Conservation (phyloP, 768 basidiomycete species). For the Suillus variegatus region DNA sequence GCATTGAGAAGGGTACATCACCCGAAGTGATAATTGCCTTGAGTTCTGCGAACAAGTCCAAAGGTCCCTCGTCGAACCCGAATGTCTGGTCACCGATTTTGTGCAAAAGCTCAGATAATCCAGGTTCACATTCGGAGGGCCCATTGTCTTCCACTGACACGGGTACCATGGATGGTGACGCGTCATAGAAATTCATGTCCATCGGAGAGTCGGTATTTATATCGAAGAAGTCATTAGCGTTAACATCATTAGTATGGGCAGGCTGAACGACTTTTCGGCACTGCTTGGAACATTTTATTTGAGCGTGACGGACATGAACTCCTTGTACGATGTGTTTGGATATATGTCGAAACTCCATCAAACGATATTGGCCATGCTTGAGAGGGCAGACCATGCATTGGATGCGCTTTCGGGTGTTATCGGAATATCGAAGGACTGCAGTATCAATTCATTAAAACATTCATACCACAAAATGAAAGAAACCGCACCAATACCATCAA, state of each 20-base stretch:
- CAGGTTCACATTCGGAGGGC: background rate
- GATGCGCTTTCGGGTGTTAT: background rate
- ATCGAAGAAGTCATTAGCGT: background rate
- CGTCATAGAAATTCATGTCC: background rate
- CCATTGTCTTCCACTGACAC: background rate
- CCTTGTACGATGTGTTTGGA: background rate
- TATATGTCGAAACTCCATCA: slow-evolving; percentile 6
- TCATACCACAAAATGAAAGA: background rate
- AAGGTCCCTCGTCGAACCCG: background rate
- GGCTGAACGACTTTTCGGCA: background rate
- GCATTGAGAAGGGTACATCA: background rate
- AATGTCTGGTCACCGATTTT: background rate
- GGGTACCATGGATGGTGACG: background rate
- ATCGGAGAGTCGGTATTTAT: background rate
- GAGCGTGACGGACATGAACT: background rate
- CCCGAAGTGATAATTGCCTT: background rate
- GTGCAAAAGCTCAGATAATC: background rate
- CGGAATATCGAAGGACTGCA: background rate
- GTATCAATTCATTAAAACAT: background rate
- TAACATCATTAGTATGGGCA: background rate
- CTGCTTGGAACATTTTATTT: background rate
- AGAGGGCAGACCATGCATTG: background rate
- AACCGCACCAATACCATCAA: background rate
- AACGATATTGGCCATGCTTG: background rate
- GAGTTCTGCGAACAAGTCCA: background rate